Base-by-base conservation (phyloP, 2,329 filamentous ascomycete genomes). In the Alternaria conjuncta region DNA sequence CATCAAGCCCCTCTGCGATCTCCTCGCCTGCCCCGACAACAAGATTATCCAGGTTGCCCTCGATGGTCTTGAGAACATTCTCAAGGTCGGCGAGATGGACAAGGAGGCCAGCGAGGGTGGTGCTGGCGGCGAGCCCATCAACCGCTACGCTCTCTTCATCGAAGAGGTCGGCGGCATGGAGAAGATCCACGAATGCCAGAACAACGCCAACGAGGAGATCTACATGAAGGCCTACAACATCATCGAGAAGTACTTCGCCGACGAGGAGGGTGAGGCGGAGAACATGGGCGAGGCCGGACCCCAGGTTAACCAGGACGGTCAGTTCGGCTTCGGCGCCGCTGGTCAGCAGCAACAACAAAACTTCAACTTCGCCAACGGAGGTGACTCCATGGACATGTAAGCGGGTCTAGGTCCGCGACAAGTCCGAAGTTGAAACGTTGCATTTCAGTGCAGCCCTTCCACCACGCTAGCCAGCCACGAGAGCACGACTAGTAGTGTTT, bases 171-270 rank as follows among this genome's bases (percentile, higher is more conserved):
- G 94, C 77, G 96, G 96, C 71, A 99, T 99, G 96, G 96, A 98
- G 86, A 98, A 98, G 90, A 98, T 99, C 74, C 96, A 99, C 84
- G 95, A 98, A 75, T 98, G 96, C 88, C 96, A 99, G 86, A 97
- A 96, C 86, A 99, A 99, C 77, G 95, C 95, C 85, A 99, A 99
- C 84, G 96, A 99, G 84, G 96, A 99, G 84, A 99, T 99, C 75
- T 99, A 99, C 87, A 98, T 99, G 95, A 99, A 99, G 89, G 96
- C 96, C 0, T 99, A 98, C 88, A 98, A 97, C 88, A 99, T 99
- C 83, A 99, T 99, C 72, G 96, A 99, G 87, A 97, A 97, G 86
- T 99, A 99, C 88, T 99, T 99, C 86, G 97, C 94, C 0, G 96
- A 99, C 77, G 96, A 99, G 72, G 96, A 98, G 60, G 96, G 97